These are phyloP conservation scores for Cyclotella baltica DNA, from an alignment of 108 stramenopile species.

Conservation along the genomic window DNA sequence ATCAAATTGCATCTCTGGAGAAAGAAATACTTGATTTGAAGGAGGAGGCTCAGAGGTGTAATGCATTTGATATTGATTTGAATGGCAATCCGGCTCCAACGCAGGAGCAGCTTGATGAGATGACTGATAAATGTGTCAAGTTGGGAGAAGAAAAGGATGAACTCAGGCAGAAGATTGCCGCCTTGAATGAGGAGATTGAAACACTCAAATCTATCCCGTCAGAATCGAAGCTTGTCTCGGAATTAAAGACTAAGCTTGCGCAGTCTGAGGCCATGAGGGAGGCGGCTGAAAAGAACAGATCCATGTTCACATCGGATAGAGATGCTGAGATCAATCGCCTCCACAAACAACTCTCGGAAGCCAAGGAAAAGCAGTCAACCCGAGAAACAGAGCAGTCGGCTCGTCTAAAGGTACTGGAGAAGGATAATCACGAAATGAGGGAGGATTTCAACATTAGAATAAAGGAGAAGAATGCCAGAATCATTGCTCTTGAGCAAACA, in stretches of 20 bases:
- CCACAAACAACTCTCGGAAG: slow-evolving; percentile 60
- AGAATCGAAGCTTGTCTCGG: slow-evolving; percentile 35
- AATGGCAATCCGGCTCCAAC: slow-evolving; percentile 27
- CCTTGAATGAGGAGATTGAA: slow-evolving; percentile 57
- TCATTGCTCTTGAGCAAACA: slow-evolving; percentile 77
- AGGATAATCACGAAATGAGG: slow-evolving; percentile 57
- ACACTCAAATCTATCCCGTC: slow-evolving; percentile 25
- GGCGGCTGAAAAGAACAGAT: slow-evolving; percentile 62
- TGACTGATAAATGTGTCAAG: slow-evolving; percentile 24
- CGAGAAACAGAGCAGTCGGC: slow-evolving; percentile 52
- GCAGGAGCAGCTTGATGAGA: slow-evolving; percentile 21
- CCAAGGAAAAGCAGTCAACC: slow-evolving; percentile 50
- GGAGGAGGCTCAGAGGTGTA: slow-evolving; percentile 13
- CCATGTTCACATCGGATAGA: slow-evolving; percentile 56
- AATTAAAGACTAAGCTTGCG: slow-evolving; percentile 42
- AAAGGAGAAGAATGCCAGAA: slow-evolving; percentile 72
- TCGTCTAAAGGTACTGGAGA: slow-evolving; percentile 56
- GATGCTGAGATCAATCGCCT: slow-evolving; percentile 76
- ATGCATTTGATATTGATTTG: slow-evolving; percentile 33
- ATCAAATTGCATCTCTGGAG: slow-evolving; percentile 46
- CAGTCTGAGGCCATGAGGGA: slow-evolving; percentile 59
- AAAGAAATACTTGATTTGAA: slow-evolving; percentile 42
- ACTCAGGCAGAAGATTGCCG: slow-evolving; percentile 43
- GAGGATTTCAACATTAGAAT: slow-evolving; percentile 66
- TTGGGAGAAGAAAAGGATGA: slow-evolving; percentile 31